These are phyloP conservation scores for Glonium stellatum DNA, from an alignment of 495 filamentous ascomycete species.

Conservation along the genomic window DNA sequence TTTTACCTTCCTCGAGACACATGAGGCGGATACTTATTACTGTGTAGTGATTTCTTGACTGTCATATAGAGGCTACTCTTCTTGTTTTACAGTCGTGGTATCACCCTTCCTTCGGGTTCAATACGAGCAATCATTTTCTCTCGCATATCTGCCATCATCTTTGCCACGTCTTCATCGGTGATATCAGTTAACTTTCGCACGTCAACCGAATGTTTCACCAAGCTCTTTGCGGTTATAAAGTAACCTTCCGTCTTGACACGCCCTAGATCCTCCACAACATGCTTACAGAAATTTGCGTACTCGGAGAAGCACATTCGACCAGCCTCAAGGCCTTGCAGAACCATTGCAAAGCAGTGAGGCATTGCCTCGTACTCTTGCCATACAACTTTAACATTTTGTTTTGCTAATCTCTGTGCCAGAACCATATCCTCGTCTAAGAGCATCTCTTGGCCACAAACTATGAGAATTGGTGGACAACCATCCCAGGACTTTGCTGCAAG, in stretches of 20 bases:
- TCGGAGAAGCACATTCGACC: conserved; percentile 48
- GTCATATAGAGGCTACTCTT: too few species aligned
- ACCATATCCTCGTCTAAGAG: conserved; percentile 65
- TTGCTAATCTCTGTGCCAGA: conserved; percentile 51
- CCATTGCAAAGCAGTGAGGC: conserved; percentile 75
- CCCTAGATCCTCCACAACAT: conserved; percentile 37
- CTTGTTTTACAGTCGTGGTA: not conserved
- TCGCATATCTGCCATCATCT: conserved; percentile 44
- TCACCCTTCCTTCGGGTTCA: not conserved
- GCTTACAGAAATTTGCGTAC: conserved; percentile 50
- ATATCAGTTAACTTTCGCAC: conserved; percentile 45
- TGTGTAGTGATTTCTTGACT: too few species aligned
- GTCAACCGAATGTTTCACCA: conserved; percentile 40
- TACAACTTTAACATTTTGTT: conserved; percentile 56
- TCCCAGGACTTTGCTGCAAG: conserved; percentile 1
- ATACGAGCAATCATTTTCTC: conserved; percentile 28
- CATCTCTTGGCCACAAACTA: conserved; percentile 32
- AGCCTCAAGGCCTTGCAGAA: conserved; percentile 49
- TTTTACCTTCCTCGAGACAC: too few species aligned
- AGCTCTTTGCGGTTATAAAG: conserved; percentile 47
- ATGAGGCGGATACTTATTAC: too few species aligned
- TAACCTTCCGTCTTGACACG: conserved; percentile 43
- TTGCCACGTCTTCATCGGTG: conserved; percentile 47
- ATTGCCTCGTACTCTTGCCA: conserved; percentile 78
- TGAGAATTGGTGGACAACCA: conserved; percentile 20